These are phyloP conservation scores for Astrephomene gubernaculifera DNA, from an alignment of 139 green algal genomes.

Conservation along the genomic window DNA sequence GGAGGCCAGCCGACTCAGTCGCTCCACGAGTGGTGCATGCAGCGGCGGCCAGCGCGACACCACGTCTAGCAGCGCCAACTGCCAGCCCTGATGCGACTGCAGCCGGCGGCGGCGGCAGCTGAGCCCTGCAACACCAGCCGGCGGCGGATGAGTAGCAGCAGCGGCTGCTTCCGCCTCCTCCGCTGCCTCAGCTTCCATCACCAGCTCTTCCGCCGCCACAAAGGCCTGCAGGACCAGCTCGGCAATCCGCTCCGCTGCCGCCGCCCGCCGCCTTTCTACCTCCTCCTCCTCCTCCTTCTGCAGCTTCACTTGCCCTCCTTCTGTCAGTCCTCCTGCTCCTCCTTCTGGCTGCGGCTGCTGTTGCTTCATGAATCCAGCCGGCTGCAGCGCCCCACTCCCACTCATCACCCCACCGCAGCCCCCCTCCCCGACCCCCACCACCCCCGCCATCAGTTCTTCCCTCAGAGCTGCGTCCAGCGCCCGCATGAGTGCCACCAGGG, in stretches of 20 bases:
- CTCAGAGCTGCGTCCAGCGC: conserved; percentile 8
- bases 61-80: conserved; percentile 18
- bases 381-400: no score
- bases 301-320: background rate
- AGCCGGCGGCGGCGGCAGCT: background rate
- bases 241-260: background rate
- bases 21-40: background rate
- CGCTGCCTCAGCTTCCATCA: no score
- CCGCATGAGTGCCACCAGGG: background rate
- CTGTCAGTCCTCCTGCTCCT: background rate
- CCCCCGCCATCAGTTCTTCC: background rate
- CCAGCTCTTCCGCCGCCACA: conserved; percentile 24
- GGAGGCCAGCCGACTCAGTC: background rate
- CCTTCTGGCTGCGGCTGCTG: background rate
- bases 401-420: no score
- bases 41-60: conserved; percentile 4
- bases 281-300: background rate
- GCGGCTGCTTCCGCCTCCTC: no score
- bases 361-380: no score
- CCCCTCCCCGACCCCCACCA: no score
- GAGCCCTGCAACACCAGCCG: background rate
- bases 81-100: background rate
- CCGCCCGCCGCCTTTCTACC: background rate
- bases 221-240: conserved; percentile 32
- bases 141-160: background rate